These are phyloP conservation scores for Zostera marina DNA, from an alignment of 116 monocot genomes.

Conservation along the genomic window DNA sequence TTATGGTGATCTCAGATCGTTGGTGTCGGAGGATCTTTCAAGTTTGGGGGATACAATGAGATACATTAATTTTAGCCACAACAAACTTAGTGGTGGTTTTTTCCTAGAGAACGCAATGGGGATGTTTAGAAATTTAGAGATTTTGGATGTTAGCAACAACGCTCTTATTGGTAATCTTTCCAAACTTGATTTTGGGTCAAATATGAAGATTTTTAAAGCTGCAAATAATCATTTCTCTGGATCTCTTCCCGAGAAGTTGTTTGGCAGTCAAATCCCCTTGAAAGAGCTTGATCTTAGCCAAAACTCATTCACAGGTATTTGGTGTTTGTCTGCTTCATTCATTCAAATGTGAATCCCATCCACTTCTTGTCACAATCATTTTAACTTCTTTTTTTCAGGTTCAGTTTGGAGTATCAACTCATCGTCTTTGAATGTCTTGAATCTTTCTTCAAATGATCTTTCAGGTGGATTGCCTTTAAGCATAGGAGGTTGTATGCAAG, in stretches of 20 bases:
- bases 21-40: constrained; percentile 24
- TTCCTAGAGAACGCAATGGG: constrained; percentile 27
- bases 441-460: constrained; percentile 80
- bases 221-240: constrained; percentile 43
- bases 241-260: constrained; percentile 31
- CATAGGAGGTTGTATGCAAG: constrained; percentile 27
- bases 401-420: constrained; percentile 42
- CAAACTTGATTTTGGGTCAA: constrained; percentile 23
- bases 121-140: constrained; percentile 56
- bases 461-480: constrained; percentile 52
- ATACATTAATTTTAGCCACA: constrained; percentile 60
- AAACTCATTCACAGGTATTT: constrained; percentile 76
- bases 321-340: background rate
- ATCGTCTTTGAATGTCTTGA: constrained; percentile 54
- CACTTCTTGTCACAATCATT: background rate
- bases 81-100: constrained; percentile 53
- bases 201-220: constrained; percentile 42
- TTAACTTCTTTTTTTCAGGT: constrained; percentile 31
- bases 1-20: constrained; percentile 23
- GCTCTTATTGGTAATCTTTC: constrained; percentile 50
- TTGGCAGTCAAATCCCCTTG: constrained; percentile 35
- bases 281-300: constrained; percentile 73
- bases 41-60: constrained; percentile 35
- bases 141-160: constrained; percentile 59
- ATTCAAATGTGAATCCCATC: no score